These are phyloP conservation scores for Exophiala sp. DNA, from an alignment of 2,329 filamentous ascomycete genomes.

Conservation along the genomic window DNA sequence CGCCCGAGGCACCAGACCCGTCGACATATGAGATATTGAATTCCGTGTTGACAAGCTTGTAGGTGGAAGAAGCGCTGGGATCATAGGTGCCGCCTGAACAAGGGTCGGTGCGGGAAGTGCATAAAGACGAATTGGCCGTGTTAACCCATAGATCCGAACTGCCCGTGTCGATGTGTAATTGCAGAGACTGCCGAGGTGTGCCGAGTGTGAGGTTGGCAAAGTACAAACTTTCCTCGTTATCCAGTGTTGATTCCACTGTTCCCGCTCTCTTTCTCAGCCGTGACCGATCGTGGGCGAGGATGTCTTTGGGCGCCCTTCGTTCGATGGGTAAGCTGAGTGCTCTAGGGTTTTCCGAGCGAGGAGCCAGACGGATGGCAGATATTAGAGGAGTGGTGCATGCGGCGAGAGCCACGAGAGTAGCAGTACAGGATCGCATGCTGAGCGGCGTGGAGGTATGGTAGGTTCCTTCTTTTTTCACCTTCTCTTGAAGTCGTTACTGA, in stretches of 20 bases:
- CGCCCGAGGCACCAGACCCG: constrained; percentile 67
- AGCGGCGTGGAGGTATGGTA: too few relatives aligned
- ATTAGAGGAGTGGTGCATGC: constrained; percentile 17
- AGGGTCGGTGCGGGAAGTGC: constrained; percentile 43
- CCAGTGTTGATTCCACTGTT: constrained; percentile 21
- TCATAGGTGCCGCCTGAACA: constrained; percentile 63
- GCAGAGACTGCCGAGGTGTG: constrained; percentile 51
- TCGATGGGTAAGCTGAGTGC: constrained; percentile 23
- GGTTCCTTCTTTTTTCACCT: neutral
- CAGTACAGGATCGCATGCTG: constrained; percentile 13
- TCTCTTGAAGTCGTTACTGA: too few relatives aligned
- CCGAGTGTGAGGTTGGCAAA: constrained; percentile 52
- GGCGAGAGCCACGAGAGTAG: constrained; percentile 9
- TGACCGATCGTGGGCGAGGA: constrained; percentile 21
- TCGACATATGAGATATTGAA: constrained; percentile 90
- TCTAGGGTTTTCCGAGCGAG: constrained; percentile 26
- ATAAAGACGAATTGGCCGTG: constrained; percentile 55
- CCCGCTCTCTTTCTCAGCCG: constrained; percentile 19
- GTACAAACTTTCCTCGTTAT: constrained; percentile 37
- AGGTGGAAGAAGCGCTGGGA: constrained; percentile 68
- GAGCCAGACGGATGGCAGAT: constrained; percentile 26
- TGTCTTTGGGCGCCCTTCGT: constrained; percentile 17
- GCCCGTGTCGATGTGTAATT: constrained; percentile 57
- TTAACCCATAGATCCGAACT: constrained; percentile 64
- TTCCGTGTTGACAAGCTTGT: constrained; percentile 62